phyloP scores from a whole-genome alignment of 306 rosid species.

The Corylus americana region DNA sequence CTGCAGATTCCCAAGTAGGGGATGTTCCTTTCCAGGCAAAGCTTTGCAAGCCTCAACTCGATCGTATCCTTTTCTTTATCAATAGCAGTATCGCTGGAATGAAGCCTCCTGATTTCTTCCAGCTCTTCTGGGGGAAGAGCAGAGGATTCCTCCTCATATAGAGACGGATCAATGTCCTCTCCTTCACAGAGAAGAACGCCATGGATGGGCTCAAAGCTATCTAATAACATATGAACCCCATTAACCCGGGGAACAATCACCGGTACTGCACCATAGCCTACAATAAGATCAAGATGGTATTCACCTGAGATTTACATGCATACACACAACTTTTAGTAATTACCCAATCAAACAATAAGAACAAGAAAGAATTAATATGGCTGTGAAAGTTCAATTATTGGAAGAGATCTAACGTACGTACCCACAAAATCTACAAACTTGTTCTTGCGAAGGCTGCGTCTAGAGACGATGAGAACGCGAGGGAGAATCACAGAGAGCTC shows the following conservation, averaged over 20 bases:
- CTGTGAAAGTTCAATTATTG: not conserved
- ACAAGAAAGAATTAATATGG: not conserved
- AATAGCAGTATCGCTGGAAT: slow-evolving; percentile 78
- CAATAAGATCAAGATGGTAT: slow-evolving; percentile 91
- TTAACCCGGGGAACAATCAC: slow-evolving; percentile 84
- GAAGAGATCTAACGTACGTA: slow-evolving; percentile 17
- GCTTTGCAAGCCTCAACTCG: slow-evolving; percentile 77
- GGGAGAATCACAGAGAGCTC: slow-evolving; percentile 85
- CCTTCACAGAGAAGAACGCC: slow-evolving; percentile 97
- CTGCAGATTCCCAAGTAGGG: slow-evolving; percentile 93
- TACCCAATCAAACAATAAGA: not conserved
- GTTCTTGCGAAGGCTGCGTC: slow-evolving; percentile 92
- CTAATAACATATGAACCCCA: slow-evolving; percentile 72
- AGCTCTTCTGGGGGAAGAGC: slow-evolving; percentile 63
- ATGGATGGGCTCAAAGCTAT: slow-evolving; percentile 95
- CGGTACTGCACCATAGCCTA: slow-evolving; percentile 80
- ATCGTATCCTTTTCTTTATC: slow-evolving; percentile 87
- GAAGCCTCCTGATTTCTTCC: slow-evolving; percentile 70
- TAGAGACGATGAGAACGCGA: slow-evolving; percentile 91
- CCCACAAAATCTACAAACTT: slow-evolving; percentile 97
- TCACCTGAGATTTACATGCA: slow-evolving; percentile 54
- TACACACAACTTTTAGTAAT: not conserved
- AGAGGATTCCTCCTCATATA: slow-evolving; percentile 53
- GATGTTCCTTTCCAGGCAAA: slow-evolving; percentile 87
- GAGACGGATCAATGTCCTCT: slow-evolving; percentile 92